phyloP scores from a whole-genome alignment of 345 rosid species.

The Raphanus sativus region DNA sequence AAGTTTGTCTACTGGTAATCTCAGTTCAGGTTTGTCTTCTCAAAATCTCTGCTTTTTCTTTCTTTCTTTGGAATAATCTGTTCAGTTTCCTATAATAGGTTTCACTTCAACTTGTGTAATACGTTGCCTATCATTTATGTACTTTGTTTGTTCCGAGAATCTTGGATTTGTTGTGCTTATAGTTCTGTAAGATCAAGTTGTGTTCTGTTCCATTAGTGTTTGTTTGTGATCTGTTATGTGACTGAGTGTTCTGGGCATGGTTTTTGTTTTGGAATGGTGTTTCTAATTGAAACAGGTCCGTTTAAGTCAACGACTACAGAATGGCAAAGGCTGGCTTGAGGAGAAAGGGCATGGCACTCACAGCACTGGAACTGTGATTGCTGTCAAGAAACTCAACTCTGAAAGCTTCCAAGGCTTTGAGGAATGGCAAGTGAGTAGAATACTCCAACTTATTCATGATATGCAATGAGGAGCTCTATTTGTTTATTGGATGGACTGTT shows the following conservation, averaged over 20 bases:
- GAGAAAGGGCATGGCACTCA: slow-evolving; percentile 55
- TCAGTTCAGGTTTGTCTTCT: slow-evolving; percentile 53
- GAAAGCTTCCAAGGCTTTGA: slow-evolving; percentile 84
- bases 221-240: neutral
- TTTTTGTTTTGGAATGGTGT: neutral
- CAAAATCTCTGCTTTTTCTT: neutral
- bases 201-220: neutral
- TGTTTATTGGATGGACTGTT: slow-evolving; percentile 2
- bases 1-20: slow-evolving; percentile 58
- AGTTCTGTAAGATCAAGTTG: neutral
- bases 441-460: neutral
- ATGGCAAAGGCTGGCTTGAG: slow-evolving; percentile 93
- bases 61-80: neutral
- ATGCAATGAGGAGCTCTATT: slow-evolving; percentile 1
- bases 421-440: slow-evolving; percentile 86
- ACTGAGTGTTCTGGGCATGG: slow-evolving; percentile 6
- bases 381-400: slow-evolving; percentile 80
- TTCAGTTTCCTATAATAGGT: slow-evolving; percentile 28
- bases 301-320: slow-evolving; percentile 58
- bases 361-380: slow-evolving; percentile 63
- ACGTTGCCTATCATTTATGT: neutral
- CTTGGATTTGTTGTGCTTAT: neutral
- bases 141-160: neutral
- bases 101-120: slow-evolving; percentile 21
- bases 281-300: slow-evolving; percentile 35